phyloP scores from a whole-genome alignment of 2,329 filamentous ascomycete genomes.

The Cytospora piceae region DNA sequence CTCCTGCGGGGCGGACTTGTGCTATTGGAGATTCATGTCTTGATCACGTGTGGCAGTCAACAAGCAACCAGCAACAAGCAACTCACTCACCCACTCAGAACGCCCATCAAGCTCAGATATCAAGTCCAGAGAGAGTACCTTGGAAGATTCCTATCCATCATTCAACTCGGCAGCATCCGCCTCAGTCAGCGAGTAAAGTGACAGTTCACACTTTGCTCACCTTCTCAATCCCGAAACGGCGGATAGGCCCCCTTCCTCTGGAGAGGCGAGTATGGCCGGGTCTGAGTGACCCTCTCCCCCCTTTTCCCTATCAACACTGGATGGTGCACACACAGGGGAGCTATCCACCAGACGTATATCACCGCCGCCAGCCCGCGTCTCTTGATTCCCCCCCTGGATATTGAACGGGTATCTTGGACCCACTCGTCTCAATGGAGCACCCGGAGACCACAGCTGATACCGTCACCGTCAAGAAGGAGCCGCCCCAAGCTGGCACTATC shows the following conservation, averaged over 20 bases:
- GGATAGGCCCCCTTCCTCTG: neutral
- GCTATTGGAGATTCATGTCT: neutral
- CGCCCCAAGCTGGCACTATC: neutral
- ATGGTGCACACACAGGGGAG: neutral
- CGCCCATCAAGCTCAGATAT: no score
- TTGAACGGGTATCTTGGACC: neutral
- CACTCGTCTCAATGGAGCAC: conserved; percentile 22
- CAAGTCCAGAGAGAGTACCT: no score
- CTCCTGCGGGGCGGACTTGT: neutral
- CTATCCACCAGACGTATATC: neutral
- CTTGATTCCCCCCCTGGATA: neutral
- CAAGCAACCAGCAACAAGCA: neutral
- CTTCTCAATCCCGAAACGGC: neutral
- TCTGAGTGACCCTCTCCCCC: neutral
- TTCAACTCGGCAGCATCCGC: neutral
- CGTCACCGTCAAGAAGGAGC: conserved; percentile 28
- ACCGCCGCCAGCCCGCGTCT: no score
- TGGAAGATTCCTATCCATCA: neutral
- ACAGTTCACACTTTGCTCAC: neutral
- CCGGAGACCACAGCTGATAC: conserved; percentile 19
- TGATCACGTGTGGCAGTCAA: neutral
- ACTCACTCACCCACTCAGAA: neutral
- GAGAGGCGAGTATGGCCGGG: conserved; percentile 3
- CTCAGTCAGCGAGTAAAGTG: neutral
- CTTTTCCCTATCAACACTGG: neutral